phyloP scores from a whole-genome alignment of 306 rosid species.

The Casuarina cunninghamiana region DNA sequence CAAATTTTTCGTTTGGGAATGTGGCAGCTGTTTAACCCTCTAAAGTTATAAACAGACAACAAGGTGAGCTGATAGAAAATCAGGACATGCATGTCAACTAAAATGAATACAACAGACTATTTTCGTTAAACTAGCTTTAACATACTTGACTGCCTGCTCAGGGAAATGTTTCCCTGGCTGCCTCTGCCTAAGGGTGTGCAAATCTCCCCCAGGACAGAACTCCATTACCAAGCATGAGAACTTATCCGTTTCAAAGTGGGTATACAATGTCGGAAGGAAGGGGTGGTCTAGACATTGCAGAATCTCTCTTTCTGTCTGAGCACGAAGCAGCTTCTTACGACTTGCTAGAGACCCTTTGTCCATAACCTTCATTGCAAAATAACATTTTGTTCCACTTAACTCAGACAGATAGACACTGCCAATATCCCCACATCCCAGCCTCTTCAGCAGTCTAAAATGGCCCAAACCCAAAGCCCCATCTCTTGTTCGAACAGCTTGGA shows the following conservation, averaged over 20 bases:
- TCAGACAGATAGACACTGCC: conserved; percentile 97
- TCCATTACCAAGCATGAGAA: conserved; percentile 99
- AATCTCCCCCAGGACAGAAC: conserved; percentile 98
- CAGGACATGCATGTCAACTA: conserved; percentile 18
- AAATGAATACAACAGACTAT: conserved; percentile 8
- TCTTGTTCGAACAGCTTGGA: conserved; percentile 79
- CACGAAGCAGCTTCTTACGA: conserved; percentile 95
- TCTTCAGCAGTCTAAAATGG: conserved; percentile 87
- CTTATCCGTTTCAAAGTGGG: conserved; percentile 96
- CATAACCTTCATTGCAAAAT: conserved; percentile 99
- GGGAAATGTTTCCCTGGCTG: conserved; percentile 98
- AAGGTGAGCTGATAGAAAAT: conserved; percentile 6
- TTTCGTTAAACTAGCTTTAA: conserved; percentile 31
- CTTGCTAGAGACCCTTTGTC: conserved; percentile 94
- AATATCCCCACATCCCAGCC: conserved; percentile 98
- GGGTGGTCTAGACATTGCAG: conserved; percentile 96
- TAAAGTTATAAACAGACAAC: conserved; percentile 8
- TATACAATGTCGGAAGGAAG: conserved; percentile 90
- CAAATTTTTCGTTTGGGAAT: neutral
- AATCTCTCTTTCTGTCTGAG: conserved; percentile 96
- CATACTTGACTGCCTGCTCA: conserved; percentile 99
- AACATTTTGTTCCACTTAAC: conserved; percentile 92
- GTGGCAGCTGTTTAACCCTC: neutral
- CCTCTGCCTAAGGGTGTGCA: conserved; percentile 95
- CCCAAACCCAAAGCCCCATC: conserved; percentile 82